phyloP scores from a whole-genome alignment of 1,284 basidiomycete genomes.

The Ustilago trichophora region DNA sequence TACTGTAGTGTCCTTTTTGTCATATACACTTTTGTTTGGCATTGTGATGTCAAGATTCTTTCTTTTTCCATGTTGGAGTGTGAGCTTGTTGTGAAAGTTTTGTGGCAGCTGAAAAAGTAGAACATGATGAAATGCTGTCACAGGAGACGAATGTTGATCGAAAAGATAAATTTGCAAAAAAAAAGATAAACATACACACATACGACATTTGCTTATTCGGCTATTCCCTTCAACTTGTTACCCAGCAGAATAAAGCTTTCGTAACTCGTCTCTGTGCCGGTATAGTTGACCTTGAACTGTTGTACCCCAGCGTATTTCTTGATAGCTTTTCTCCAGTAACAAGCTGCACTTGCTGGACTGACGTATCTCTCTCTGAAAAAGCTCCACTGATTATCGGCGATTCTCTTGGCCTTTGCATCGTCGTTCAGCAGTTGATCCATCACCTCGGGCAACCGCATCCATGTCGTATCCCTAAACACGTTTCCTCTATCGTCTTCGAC shows the following conservation, averaged over 20 bases:
- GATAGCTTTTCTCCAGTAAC: slow-evolving; percentile 59
- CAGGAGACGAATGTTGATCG: background rate
- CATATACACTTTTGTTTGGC: too few species aligned
- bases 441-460: slow-evolving; percentile 55
- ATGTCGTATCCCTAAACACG: slow-evolving; percentile 36
- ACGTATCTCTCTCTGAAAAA: slow-evolving; percentile 59
- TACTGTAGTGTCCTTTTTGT: too few species aligned
- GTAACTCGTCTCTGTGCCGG: slow-evolving; percentile 60
- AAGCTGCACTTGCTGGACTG: slow-evolving; percentile 47
- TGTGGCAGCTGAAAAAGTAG: too few species aligned
- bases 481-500: slow-evolving; percentile 45
- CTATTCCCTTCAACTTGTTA: slow-evolving; percentile 31
- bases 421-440: slow-evolving; percentile 53
- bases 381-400: slow-evolving; percentile 59
- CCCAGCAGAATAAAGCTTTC: slow-evolving; percentile 53
- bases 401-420: slow-evolving; percentile 50
- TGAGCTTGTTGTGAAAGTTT: too few species aligned
- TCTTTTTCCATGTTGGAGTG: too few species aligned
- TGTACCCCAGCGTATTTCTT: slow-evolving; percentile 38
- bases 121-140: too few species aligned
- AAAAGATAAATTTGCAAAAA: background rate
- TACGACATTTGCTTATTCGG: slow-evolving; percentile 1
- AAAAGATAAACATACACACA: background rate
- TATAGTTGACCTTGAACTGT: slow-evolving; percentile 43
- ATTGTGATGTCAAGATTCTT: too few species aligned